Evolutionary conservation across 345 rosid genomes (phyloP), one percentile per base, ranked within the genome.

Genomic region (Pseudoturritis turrita): DNA sequence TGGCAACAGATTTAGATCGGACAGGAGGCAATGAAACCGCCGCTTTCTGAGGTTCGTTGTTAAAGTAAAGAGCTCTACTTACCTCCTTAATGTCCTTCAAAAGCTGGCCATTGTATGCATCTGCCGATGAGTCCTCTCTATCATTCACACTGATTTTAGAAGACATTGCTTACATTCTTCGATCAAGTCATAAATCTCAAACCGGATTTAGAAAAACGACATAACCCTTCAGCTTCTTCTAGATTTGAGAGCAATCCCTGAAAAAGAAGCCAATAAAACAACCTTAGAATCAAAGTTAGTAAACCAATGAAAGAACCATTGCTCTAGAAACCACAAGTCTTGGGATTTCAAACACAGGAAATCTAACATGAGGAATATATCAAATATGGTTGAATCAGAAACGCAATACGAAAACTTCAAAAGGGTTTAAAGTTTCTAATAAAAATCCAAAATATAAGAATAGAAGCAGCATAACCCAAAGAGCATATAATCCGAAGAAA

Each of bases 81-180:
- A 88, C 86, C 3, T 83, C 96, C 80, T 92, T 88, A 49, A 92
- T 88, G 68, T 92, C 98, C 6, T 57, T 85, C 88, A 92, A 77
- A 56, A 92, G 75, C 75, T 78, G 80, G 19, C 75, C 82, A 77
- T 67, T 81, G 73, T 77, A 62, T 5, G 85, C 80, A 68, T 77
- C 83, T 39, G 70, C 71, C 11, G 64, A 66, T 13, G 64, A 33
- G 14, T 61, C 75, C 15, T 70, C 73, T 54, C 62, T 63, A 58
- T 36, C 78, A 68, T 55, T 58, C 66, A 76, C 86, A 7, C 66
- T 60, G 33, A 19, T 33, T 70, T 41, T 74, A 25, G 87, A 79
- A 21, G 75, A 59, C 85, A 84, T 81, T 86, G 75, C 78, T 77
- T 58, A 33, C 67, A 71, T 74, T 65, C 46, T 75, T 53, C 22